Evolutionary conservation across 345 rosid genomes (phyloP).

Genomic region (Cardiospermum halicacabum): DNA sequence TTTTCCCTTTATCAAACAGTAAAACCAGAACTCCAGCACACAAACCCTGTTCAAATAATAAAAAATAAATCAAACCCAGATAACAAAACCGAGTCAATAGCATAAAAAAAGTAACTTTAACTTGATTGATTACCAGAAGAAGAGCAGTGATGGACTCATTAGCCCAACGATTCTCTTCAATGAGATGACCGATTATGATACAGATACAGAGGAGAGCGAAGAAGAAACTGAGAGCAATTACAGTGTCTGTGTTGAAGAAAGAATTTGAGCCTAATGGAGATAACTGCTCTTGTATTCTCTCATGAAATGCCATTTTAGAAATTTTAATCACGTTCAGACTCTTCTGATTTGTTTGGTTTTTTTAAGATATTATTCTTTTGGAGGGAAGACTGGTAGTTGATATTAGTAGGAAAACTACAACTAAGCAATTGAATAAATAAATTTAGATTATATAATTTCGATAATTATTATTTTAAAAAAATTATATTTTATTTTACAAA

Average conservation of each 20-base stretch:
- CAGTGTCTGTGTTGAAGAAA: conserved; percentile 29
- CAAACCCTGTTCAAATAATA: conserved; percentile 40
- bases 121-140: conserved; percentile 48
- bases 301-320: conserved; percentile 38
- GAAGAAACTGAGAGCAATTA: conserved; percentile 50
- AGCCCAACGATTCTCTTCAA: conserved; percentile 71
- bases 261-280: conserved; percentile 24
- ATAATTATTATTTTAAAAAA: too few relatives aligned
- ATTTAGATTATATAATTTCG: too few relatives aligned
- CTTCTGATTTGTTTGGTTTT: too few relatives aligned
- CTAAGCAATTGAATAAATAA: too few relatives aligned
- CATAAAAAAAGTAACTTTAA: neutral
- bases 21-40: conserved; percentile 51
- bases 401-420: too few relatives aligned
- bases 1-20: conserved; percentile 34
- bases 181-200: conserved; percentile 58
- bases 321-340: too few relatives aligned
- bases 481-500: too few relatives aligned
- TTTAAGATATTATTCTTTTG: too few relatives aligned
- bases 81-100: neutral
- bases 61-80: neutral
- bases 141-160: conserved; percentile 70
- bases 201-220: conserved; percentile 60
- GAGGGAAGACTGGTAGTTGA: too few relatives aligned
- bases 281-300: conserved; percentile 16